Percentiles rank a stretch among this genome's conserved stretches.
Evolutionary conservation across 106 monocot species (phyloP).

Genomic region (Phalaenopsis aphrodite): DNA sequence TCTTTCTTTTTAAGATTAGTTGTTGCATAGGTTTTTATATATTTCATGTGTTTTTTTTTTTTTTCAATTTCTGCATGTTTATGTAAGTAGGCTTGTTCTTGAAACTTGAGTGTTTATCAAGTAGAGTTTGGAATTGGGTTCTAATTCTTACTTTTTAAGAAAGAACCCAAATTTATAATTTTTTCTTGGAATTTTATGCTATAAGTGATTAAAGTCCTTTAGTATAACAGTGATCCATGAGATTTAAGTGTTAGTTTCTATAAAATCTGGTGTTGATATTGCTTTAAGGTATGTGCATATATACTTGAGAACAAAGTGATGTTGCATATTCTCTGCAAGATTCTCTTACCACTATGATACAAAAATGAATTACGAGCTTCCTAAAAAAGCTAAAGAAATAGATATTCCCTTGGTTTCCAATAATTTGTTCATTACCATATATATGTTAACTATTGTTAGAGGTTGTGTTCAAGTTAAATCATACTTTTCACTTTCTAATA

Average conservation of each 20-base stretch:
- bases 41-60: background rate
- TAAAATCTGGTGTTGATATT: too few relatives aligned
- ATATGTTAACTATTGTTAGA: too few relatives aligned
- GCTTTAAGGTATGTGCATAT: too few relatives aligned
- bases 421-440: too few relatives aligned
- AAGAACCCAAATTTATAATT: background rate
- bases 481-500: too few relatives aligned
- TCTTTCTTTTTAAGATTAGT: background rate
- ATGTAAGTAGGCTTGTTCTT: background rate
- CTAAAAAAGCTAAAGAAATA: too few relatives aligned
- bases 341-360: too few relatives aligned
- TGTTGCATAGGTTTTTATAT: background rate
- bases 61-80: background rate
- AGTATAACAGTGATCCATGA: background rate
- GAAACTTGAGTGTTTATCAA: background rate
- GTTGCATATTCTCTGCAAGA: too few relatives aligned
- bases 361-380: too few relatives aligned
- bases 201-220: background rate
- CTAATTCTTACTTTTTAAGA: background rate
- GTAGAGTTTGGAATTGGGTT: background rate
- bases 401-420: too few relatives aligned
- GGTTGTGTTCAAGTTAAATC: too few relatives aligned
- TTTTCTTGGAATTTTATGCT: background rate
- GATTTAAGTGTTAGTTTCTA: background rate
- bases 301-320: too few relatives aligned